A percentile compares a stretch with the other conserved stretches of the same genome.
phyloP scores from a whole-genome alignment of 2,329 filamentous ascomycete species.

The Colletotrichum falcatum region DNA sequence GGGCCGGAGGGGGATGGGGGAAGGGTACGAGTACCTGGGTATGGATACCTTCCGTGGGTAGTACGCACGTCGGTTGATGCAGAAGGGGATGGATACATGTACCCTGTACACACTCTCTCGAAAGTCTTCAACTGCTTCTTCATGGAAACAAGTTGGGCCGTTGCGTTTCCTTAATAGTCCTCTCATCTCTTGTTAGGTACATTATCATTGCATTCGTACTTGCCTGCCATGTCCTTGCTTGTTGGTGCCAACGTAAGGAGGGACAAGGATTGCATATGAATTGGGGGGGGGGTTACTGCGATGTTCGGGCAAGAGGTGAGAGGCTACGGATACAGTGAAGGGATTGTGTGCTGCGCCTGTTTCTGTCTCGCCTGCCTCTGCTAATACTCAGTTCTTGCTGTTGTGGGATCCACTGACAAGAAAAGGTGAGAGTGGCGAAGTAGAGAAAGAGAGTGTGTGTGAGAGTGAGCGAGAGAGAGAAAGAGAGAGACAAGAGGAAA shows the following conservation, averaged over 20 bases:
- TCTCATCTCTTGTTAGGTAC: neutral
- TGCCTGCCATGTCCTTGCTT: neutral
- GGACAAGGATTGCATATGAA: neutral
- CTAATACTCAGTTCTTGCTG: neutral
- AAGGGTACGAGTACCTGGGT: neutral
- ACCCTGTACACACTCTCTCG: constrained; percentile 6
- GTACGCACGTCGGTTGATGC: too few relatives aligned
- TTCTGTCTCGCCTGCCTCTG: neutral
- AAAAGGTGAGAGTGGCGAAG: neutral
- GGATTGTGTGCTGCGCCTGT: neutral
- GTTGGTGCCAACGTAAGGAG: neutral
- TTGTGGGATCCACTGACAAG: constrained; percentile 16
- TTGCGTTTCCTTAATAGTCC: neutral
- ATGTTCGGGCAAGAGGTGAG: neutral
- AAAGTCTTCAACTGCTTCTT: neutral
- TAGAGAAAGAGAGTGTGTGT: neutral
- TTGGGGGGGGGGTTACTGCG: neutral
- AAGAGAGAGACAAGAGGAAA: constrained; percentile 5
- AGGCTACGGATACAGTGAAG: neutral
- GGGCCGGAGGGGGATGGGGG: neutral
- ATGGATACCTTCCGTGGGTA: neutral
- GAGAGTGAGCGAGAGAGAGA: too few relatives aligned
- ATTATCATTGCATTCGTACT: neutral
- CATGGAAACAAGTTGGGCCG: neutral
- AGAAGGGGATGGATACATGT: neutral